A percentile compares a stretch with the other conserved stretches of the same genome.
phyloP scores from a whole-genome alignment of 1,284 basidiomycete genomes.

The Ganoderma multipileum region DNA sequence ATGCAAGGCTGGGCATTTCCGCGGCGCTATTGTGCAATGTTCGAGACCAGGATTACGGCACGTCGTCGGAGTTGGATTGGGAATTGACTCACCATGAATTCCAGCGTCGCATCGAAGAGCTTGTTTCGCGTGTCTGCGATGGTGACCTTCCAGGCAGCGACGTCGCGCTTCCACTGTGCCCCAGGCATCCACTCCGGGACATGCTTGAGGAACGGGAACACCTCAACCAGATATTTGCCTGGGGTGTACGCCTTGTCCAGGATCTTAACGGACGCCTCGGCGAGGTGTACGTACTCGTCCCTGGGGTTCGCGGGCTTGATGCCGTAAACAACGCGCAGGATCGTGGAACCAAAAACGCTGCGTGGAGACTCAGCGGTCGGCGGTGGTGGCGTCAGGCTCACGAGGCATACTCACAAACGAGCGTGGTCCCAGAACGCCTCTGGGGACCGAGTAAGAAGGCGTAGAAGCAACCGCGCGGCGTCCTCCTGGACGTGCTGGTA shows the following conservation, averaged over 20 bases:
- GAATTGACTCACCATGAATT: slow-evolving; percentile 4
- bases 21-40: neutral
- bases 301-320: slow-evolving; percentile 34
- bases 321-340: slow-evolving; percentile 40
- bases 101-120: slow-evolving; percentile 17
- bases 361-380: neutral
- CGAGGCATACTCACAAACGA: slow-evolving; percentile 13
- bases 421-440: slow-evolving; percentile 10
- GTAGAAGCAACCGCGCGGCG: slow-evolving; percentile 8
- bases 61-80: neutral
- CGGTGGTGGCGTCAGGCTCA: neutral
- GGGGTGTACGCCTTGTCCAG: slow-evolving; percentile 16
- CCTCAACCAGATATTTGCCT: slow-evolving; percentile 23
- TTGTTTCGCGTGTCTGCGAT: slow-evolving; percentile 11
- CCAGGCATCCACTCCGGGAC: slow-evolving; percentile 28
- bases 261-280: slow-evolving; percentile 7
- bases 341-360: slow-evolving; percentile 15
- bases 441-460: slow-evolving; percentile 6
- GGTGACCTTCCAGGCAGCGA: slow-evolving; percentile 3
- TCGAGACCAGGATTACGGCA: neutral
- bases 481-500: slow-evolving; percentile 18
- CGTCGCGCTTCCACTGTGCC: slow-evolving; percentile 16
- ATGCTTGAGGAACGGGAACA: slow-evolving; percentile 19
- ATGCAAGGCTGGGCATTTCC: slow-evolving; percentile 5
- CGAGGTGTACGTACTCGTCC: slow-evolving; percentile 13